Conservation (phyloP, 1,139 yeast species). For the Debaryomyces sp. region DNA sequence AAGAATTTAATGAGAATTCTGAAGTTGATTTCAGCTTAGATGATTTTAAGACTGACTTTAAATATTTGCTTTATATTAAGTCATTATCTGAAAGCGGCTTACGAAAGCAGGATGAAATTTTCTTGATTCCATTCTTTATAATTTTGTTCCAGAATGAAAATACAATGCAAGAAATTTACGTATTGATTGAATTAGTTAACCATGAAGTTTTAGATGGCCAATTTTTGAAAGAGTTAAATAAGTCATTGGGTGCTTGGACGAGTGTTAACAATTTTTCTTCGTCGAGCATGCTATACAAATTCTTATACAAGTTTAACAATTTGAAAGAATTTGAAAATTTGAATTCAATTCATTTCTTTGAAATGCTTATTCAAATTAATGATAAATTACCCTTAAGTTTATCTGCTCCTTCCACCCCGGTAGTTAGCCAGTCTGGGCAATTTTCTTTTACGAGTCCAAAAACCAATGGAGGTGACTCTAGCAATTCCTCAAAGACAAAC, state of each 20-base stretch:
- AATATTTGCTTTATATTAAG: slow-evolving; percentile 38
- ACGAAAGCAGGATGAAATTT: slow-evolving; percentile 42
- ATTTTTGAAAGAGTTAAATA: slow-evolving; percentile 28
- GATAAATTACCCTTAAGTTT: slow-evolving; percentile 47
- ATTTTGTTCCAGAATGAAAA: slow-evolving; percentile 29
- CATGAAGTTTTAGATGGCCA: slow-evolving; percentile 34
- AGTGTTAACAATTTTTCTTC: slow-evolving; percentile 19
- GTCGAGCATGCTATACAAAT: slow-evolving; percentile 24
- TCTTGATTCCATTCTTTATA: slow-evolving; percentile 42
- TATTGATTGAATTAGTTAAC: slow-evolving; percentile 38
- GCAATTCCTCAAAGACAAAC: slow-evolving; percentile 7
- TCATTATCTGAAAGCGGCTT: slow-evolving; percentile 42
- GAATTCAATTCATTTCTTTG: slow-evolving; percentile 33
- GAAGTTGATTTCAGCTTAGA: slow-evolving; percentile 15
- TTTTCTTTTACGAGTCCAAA: slow-evolving; percentile 12
- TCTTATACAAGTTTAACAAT: slow-evolving; percentile 26
- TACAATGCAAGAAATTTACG: slow-evolving; percentile 30
- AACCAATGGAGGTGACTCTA: slow-evolving; percentile 8
- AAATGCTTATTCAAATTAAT: slow-evolving; percentile 39
- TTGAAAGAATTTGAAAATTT: slow-evolving; percentile 38
- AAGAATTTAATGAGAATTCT: slow-evolving; percentile 17
- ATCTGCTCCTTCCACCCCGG: slow-evolving; percentile 50
- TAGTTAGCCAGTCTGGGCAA: slow-evolving; percentile 23
- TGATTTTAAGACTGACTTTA: slow-evolving; percentile 29
- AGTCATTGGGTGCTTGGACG: slow-evolving; percentile 32